Conservation (phyloP, 352 stramenopile genomes). For the Pythium aquatile region DNA sequence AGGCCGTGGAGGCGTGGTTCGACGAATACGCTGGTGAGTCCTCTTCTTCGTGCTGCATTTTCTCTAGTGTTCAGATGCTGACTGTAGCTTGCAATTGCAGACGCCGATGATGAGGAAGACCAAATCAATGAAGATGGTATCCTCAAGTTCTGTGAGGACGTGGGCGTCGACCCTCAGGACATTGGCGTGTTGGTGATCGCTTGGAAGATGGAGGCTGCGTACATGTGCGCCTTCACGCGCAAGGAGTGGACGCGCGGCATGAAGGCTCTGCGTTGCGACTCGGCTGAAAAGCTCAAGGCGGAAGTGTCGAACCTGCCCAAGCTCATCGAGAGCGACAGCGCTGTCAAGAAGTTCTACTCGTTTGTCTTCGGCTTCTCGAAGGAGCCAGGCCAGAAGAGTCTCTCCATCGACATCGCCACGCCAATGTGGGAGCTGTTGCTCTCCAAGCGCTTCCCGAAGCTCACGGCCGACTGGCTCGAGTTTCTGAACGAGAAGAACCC, state of each 20-base stretch:
- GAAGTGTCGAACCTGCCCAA: conserved; percentile 58
- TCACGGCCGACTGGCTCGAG: conserved; percentile 67
- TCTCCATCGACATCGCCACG: conserved; percentile 80
- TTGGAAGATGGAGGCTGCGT: conserved; percentile 85
- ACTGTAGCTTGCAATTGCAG: not conserved
- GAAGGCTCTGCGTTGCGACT: conserved; percentile 76
- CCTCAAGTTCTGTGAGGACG: conserved; percentile 46
- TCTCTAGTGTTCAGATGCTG: not conserved
- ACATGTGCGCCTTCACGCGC: conserved; percentile 85
- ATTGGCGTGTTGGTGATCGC: conserved; percentile 81
- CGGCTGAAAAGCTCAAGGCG: conserved; percentile 49
- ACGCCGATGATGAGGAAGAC: conserved; percentile 38
- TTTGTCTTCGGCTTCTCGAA: conserved; percentile 90
- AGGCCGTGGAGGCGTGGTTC: conserved; percentile 40
- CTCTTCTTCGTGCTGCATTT: not conserved
- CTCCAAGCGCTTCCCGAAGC: conserved; percentile 54
- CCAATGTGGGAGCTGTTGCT: conserved; percentile 88
- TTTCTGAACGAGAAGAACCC: conserved; percentile 81
- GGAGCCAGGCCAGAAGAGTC: conserved; percentile 85
- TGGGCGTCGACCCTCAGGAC: conserved; percentile 42
- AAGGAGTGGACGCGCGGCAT: conserved; percentile 84
- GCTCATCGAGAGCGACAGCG: conserved; percentile 44
- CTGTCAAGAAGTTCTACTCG: conserved; percentile 85
- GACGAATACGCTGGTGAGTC: conserved; percentile 35
- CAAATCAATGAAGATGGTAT: conserved; percentile 49